Percentiles rank a stretch among this genome's conserved stretches.
Evolutionary conservation across 495 filamentous ascomycete genomes (phyloP).

Genomic region (Xanthoparmelia taractica): DNA sequence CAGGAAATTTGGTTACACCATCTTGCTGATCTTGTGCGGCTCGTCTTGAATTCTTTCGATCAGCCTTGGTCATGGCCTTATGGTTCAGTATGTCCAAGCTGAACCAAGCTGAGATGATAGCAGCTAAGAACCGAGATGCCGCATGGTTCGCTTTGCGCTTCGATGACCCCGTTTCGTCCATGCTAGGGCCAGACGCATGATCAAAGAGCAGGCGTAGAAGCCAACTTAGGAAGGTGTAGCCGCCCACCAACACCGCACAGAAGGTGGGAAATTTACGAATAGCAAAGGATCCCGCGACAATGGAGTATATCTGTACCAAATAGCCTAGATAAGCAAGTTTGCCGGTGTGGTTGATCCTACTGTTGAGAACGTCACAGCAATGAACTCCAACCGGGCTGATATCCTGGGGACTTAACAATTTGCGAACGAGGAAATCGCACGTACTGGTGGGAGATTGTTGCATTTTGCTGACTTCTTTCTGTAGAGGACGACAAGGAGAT

Average conservation of each 20-base stretch:
- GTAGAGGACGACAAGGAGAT: slow-evolving; percentile 10
- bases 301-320: slow-evolving; percentile 8
- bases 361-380: background rate
- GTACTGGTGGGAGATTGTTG: slow-evolving; percentile 6
- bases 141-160: background rate
- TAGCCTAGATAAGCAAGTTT: slow-evolving; percentile 4
- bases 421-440: background rate
- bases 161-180: background rate
- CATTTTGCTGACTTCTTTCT: slow-evolving; percentile 2
- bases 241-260: slow-evolving; percentile 68
- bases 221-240: slow-evolving; percentile 61
- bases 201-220: slow-evolving; percentile 29
- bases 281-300: slow-evolving; percentile 36
- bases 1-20: background rate
- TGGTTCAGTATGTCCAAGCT: slow-evolving; percentile 44
- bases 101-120: slow-evolving; percentile 43
- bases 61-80: background rate
- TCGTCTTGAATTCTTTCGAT: background rate
- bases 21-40: background rate
- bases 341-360: background rate
- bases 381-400: too few species aligned
- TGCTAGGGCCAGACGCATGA: background rate
- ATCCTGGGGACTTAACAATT: background rate
- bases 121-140: slow-evolving; percentile 35
- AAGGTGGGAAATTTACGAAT: slow-evolving; percentile 66